These are phyloP conservation scores for Xerocomellus chrysenteron DNA, from an alignment of 768 basidiomycete species.

Conservation along the genomic window DNA sequence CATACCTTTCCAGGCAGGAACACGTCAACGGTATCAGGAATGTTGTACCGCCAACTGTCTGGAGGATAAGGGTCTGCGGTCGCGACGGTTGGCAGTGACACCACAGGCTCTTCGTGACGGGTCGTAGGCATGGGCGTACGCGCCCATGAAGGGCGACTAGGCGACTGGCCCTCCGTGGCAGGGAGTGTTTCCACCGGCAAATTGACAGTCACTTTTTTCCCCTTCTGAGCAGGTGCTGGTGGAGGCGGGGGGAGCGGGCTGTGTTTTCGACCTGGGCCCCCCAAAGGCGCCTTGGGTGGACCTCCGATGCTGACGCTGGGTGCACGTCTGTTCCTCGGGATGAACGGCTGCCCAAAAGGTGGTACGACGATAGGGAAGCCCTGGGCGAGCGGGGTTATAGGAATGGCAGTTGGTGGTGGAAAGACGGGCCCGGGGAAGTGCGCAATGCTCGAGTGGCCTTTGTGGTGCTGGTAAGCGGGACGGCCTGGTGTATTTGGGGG, in stretches of 20 bases:
- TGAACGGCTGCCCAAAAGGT: constrained; percentile 49
- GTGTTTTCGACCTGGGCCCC: constrained; percentile 75
- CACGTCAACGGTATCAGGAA: constrained; percentile 75
- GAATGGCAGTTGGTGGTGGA: constrained; percentile 52
- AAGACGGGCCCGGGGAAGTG: constrained; percentile 55
- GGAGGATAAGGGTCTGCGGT: constrained; percentile 62
- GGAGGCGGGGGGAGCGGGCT: constrained; percentile 55
- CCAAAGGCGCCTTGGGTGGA: constrained; percentile 83
- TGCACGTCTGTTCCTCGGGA: constrained; percentile 62
- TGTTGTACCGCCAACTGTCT: constrained; percentile 54
- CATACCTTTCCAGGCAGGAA: constrained; percentile 80
- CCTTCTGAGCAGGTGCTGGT: constrained; percentile 41
- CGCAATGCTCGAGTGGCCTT: constrained; percentile 56
- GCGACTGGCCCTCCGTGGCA: constrained; percentile 36
- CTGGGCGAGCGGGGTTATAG: constrained; percentile 59
- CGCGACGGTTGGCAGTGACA: constrained; percentile 33
- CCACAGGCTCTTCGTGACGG: constrained; percentile 29
- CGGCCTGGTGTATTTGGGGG: constrained; percentile 52
- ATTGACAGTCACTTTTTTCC: constrained; percentile 68
- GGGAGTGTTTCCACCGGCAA: constrained; percentile 66
- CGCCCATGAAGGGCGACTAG: constrained; percentile 56
- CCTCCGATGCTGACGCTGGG: constrained; percentile 73
- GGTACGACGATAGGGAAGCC: constrained; percentile 55
- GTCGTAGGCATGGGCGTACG: constrained; percentile 50
- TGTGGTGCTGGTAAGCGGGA: constrained; percentile 51